Evolutionary conservation across 2,329 filamentous ascomycete species (phyloP), one percentile per base, ranked within the genome.

Genomic region (Sarocladium brachiariae): DNA sequence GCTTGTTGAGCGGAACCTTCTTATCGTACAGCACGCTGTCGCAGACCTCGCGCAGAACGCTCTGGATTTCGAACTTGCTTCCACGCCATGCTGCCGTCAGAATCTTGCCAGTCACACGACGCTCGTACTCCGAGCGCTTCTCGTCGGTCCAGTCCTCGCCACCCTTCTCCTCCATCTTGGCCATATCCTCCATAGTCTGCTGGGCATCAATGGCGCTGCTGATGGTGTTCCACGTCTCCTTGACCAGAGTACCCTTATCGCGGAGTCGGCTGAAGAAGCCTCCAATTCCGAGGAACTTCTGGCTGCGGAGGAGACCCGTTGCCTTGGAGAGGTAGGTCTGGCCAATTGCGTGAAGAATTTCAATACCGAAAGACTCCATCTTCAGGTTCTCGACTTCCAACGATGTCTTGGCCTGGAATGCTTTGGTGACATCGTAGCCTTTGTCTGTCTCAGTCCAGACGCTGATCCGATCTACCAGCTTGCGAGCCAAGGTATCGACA

Each of bases 181-280:
- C 91, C 93, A 99, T 97, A 69, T 96, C 92, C 73, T 99, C 92
- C 83, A 99, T 96, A 53, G 91, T 96, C 74, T 96, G 86, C 73
- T 99, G 93, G 23, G 93, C 93, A 64, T 96, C 91, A 57, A 99
- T 95, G 34, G 93, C 93, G 49, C 89, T 95, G 56, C 84, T 90
- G 64, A 99, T 96, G 25, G 93, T 99, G 64, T 88, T 92, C 93
- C 93, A 99, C 1, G 93, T 97, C 64, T 99, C 93, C 76, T 97
- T 97, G 61, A 95, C 90, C 55, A 97, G 79, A 2, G 86, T 93
- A 54, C 92, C 92, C 81, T 97, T 97, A 69, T 99, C 93, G 73
- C 93, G 95, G 60, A 99, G 79, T 50, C 90, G 81, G 52, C 84
- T 89, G 70, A 96, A 95, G 77, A 99, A 97, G 50, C 93, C 93